Evolutionary conservation across 2,329 filamentous ascomycete genomes (phyloP).

Genomic region (Lachnellula arida): DNA sequence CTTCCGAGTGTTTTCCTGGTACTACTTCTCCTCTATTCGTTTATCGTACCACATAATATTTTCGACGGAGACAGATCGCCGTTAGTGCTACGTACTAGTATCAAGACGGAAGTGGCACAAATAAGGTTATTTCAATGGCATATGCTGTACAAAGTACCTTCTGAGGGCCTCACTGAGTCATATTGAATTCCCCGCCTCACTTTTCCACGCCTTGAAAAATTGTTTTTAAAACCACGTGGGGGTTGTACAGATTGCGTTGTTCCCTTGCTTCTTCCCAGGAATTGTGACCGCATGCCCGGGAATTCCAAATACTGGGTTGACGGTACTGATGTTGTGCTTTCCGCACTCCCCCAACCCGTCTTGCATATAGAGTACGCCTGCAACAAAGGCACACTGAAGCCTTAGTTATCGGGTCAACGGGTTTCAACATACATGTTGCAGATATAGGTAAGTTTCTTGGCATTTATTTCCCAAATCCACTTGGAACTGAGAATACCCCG

Average conservation of each 20-base stretch:
- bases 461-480: no score
- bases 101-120: not conserved
- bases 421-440: no score
- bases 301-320: not conserved
- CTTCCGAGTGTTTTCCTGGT: no score
- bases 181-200: not conserved
- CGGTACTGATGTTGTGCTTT: not conserved
- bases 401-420: no score
- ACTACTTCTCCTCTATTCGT: not conserved
- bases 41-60: not conserved
- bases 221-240: no score
- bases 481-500: no score
- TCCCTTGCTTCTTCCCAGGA: not conserved
- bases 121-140: not conserved
- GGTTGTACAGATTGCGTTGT: no score
- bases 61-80: not conserved
- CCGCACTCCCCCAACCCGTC: not conserved
- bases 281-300: not conserved
- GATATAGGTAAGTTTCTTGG: no score
- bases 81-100: not conserved
- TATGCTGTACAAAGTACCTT: not conserved
- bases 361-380: not conserved
- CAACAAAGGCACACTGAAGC: no score
- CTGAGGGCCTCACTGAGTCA: not conserved
- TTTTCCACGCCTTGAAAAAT: not conserved